A percentile compares a stretch with the other conserved stretches of the same genome.
phyloP scores from a whole-genome alignment of 495 filamentous ascomycete species.

The Aspergillus panamensis region DNA sequence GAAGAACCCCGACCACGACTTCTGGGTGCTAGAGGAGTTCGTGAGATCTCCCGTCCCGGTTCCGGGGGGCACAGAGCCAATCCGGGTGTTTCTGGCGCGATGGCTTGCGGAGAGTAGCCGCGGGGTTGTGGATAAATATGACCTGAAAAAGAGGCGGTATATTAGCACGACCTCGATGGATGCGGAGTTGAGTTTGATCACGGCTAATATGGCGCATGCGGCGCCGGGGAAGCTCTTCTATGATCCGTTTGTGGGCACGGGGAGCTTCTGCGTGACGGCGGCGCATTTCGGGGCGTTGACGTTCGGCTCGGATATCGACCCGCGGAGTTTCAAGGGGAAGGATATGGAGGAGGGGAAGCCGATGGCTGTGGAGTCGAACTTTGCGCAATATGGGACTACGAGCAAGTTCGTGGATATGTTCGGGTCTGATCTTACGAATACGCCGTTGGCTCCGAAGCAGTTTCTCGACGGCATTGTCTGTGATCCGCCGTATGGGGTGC shows the following conservation, averaged over 20 bases:
- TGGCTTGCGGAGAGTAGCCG: constrained; percentile 60
- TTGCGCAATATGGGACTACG: constrained; percentile 73
- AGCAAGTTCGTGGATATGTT: constrained; percentile 69
- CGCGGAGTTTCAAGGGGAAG: constrained; percentile 75
- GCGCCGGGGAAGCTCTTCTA: constrained; percentile 79
- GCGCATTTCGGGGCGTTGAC: constrained; percentile 82
- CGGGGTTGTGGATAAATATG: constrained; percentile 67
- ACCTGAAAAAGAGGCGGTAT: constrained; percentile 87
- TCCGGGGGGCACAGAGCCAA: background rate
- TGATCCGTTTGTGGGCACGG: constrained; percentile 94
- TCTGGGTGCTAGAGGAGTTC: constrained; percentile 79
- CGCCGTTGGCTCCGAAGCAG: constrained; percentile 57
- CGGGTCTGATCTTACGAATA: constrained; percentile 84
- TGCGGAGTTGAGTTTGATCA: constrained; percentile 85
- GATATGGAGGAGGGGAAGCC: constrained; percentile 41
- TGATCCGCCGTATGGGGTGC: constrained; percentile 96
- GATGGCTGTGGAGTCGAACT: constrained; percentile 67
- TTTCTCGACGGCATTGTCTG: constrained; percentile 91
- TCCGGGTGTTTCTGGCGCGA: constrained; percentile 62
- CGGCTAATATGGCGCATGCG: constrained; percentile 83
- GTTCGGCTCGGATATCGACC: constrained; percentile 90
- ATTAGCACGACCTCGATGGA: constrained; percentile 98
- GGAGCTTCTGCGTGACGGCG: constrained; percentile 80
- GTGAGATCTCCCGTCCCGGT: constrained; percentile 16
- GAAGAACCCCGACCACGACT: constrained; percentile 66